Percentiles rank a stretch among this genome's conserved stretches.
These are phyloP conservation scores for Zalaria obscura DNA, from an alignment of 2,329 filamentous ascomycete species.

Conservation along the genomic window DNA sequence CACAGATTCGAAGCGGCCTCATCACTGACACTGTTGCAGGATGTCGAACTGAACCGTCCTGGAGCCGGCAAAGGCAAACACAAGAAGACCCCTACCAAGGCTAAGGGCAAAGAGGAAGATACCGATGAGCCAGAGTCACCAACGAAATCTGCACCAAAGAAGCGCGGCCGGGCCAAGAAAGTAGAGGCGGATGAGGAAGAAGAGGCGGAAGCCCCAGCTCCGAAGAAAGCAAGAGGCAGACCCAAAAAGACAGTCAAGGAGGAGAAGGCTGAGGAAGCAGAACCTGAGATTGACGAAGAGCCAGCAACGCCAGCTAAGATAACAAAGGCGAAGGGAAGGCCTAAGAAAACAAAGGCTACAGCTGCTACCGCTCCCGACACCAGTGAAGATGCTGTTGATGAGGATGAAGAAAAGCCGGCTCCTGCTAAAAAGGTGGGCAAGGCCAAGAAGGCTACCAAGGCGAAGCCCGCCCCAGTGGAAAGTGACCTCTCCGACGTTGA, in stretches of 20 bases:
- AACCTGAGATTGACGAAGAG: slow-evolving; percentile 13
- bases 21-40: slow-evolving; percentile 33
- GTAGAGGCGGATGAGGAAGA: slow-evolving; percentile 21
- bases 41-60: slow-evolving; percentile 57
- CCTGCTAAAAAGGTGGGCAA: slow-evolving; percentile 1
- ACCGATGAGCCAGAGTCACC: slow-evolving; percentile 3
- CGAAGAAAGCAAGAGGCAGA: slow-evolving; percentile 11
- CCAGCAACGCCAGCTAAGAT: slow-evolving; percentile 8
- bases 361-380: background rate
- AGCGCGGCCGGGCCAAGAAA: slow-evolving; percentile 23
- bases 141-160: slow-evolving; percentile 23
- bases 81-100: slow-evolving; percentile 33
- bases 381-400: background rate
- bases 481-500: slow-evolving; percentile 1
- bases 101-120: slow-evolving; percentile 18
- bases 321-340: background rate
- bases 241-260: slow-evolving; percentile 12
- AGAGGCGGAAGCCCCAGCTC: slow-evolving; percentile 16
- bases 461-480: slow-evolving; percentile 1
- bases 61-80: slow-evolving; percentile 40
- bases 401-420: slow-evolving; percentile 3
- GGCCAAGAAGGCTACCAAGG: slow-evolving; percentile 1
- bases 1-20: slow-evolving; percentile 6
- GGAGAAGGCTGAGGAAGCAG: slow-evolving; percentile 12
- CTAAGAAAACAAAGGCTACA: background rate